phyloP scores from a whole-genome alignment of 2,329 filamentous ascomycete genomes.

The Alternaria sp. region DNA sequence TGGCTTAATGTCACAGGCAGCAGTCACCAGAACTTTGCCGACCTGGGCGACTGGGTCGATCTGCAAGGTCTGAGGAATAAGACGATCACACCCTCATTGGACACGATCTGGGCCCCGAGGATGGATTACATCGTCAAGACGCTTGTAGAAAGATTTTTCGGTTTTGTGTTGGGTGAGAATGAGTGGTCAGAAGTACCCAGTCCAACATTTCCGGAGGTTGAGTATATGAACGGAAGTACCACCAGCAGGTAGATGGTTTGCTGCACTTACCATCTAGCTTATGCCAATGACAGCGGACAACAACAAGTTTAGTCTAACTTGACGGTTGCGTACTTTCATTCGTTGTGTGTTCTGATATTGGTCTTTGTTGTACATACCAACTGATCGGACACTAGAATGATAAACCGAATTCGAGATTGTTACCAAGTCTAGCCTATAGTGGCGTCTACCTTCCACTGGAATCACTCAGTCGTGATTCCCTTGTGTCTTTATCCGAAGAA shows the following conservation, averaged over 20 bases:
- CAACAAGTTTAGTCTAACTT: too few species aligned
- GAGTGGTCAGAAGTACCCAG: slow-evolving; percentile 11
- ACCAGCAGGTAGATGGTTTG: not conserved
- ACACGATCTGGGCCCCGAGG: slow-evolving; percentile 26
- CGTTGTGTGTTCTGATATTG: too few species aligned
- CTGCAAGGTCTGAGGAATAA: slow-evolving; percentile 24
- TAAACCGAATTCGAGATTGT: too few species aligned
- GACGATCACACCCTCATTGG: slow-evolving; percentile 21
- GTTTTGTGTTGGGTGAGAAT: slow-evolving; percentile 19
- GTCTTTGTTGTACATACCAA: too few species aligned
- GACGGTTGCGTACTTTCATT: too few species aligned
- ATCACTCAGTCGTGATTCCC: too few species aligned
- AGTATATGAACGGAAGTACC: not conserved
- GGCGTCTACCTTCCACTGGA: too few species aligned
- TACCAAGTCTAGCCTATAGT: too few species aligned
- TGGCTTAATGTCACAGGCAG: slow-evolving; percentile 29
- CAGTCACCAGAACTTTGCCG: slow-evolving; percentile 31
- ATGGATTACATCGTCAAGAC: slow-evolving; percentile 27
- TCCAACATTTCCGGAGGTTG: not conserved
- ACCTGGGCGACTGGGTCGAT: slow-evolving; percentile 36
- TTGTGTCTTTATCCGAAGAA: too few species aligned
- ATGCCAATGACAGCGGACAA: too few species aligned
- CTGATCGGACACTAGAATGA: too few species aligned
- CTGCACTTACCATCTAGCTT: not conserved
- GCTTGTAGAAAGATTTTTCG: slow-evolving; percentile 23